Evolutionary conservation across 495 filamentous ascomycete genomes (phyloP), one percentile per base, ranked within the genome.

Genomic region (Diplogelasinospora grovesii): DNA sequence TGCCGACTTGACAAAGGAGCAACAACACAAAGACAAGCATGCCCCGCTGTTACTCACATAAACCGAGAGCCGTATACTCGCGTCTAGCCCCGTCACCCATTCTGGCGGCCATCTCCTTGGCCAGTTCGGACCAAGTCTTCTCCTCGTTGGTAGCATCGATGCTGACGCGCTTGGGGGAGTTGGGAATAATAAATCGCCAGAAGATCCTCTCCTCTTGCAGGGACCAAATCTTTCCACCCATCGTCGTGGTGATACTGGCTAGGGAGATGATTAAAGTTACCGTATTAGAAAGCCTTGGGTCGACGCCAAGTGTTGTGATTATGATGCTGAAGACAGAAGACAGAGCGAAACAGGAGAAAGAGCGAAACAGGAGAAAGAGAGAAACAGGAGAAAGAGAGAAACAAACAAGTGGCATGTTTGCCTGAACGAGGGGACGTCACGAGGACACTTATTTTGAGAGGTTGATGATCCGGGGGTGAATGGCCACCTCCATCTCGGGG

Each of bases 141-240:
- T 60, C 58, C 0, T 26, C 5, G 7, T 59, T 57, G 13, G 26
- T 19, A 11, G 28, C 25, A 14, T 64, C 49, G 4, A 47, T 20
- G 1, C 60, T 60, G 2, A 54, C 45, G 19, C 67, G 53, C 43
- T 68, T 65, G 3, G 56, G 45, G 1, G 67, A 66, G 7, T 50
- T 41, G 8, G 59, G 49, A 9, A 72, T 50, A n/a, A 62, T 48
- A 0, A 22, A 19, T 14, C 24, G 35, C 69, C 69, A 72, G 54
- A 68, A 70, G 41, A 56, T 34, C 2, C 19, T 16, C 49, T 72
- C 69, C 41, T 72, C 69, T 1, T 52, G 29, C 3, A 21, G 21
- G 0, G 55, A 48, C 69, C 69, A 72, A 7, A 59, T 26, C 36
- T 53, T 66, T 6, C 66, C 66, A 8, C 62, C 67, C 65, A 69